Conservation (phyloP, 371 early-diverging fungal species). For the Saksenaea vasiformis region DNA sequence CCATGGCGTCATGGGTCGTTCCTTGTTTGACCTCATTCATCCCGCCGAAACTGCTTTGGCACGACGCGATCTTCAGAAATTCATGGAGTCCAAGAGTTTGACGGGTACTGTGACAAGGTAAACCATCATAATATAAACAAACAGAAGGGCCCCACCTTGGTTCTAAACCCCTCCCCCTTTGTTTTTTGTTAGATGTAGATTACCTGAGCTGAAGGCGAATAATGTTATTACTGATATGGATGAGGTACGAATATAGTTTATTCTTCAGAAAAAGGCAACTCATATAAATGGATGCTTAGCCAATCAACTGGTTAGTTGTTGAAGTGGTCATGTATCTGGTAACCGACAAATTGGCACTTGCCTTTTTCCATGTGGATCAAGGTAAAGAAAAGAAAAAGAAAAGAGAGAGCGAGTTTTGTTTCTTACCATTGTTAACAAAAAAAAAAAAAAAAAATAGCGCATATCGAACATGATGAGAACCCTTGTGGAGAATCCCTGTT, state of each 20-base stretch:
- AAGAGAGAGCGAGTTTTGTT: not conserved
- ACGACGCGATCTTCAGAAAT: slow-evolving; percentile 51
- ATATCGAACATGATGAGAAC: not conserved
- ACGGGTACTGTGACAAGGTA: slow-evolving; percentile 65
- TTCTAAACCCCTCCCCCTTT: slow-evolving; percentile 2
- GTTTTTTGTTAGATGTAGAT: slow-evolving; percentile 26
- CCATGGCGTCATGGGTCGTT: slow-evolving; percentile 27
- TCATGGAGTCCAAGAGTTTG: slow-evolving; percentile 46
- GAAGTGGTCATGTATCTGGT: slow-evolving; percentile 64
- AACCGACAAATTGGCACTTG: slow-evolving; percentile 54
- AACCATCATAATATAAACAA: not conserved
- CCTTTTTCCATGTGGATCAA: slow-evolving; percentile 49
- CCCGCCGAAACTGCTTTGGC: slow-evolving; percentile 61
- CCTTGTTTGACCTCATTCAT: slow-evolving; percentile 62
- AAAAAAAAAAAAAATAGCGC: not conserved
- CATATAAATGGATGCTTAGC: slow-evolving; percentile 1
- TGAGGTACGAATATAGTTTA: slow-evolving; percentile 7
- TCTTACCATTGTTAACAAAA: not conserved
- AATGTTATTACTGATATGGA: not conserved
- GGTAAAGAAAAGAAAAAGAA: not conserved
- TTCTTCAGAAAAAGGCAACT: not conserved
- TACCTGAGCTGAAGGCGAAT: not conserved
- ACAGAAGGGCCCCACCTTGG: not conserved
- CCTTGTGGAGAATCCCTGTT: slow-evolving; percentile 7
- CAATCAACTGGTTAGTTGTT: slow-evolving; percentile 41